Evolutionary conservation across 768 basidiomycete species (phyloP), one percentile per base, ranked within the genome.

Genomic region (Tricholoma furcatifolium): DNA sequence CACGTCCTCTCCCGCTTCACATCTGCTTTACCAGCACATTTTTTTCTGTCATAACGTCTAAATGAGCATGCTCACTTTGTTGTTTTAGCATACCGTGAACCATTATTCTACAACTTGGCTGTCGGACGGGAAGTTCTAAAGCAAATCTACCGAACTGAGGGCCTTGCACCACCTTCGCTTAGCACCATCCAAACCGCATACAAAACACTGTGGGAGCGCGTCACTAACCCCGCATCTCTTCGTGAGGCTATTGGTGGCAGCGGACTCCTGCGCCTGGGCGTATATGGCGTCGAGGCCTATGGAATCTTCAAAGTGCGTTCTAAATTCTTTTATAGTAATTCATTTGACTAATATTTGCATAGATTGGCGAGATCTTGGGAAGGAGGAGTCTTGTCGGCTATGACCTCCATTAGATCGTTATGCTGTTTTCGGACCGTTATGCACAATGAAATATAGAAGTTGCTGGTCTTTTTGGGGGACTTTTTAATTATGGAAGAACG

Each of bases 361-460:
- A 91, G 85, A 82, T 95, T 72, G 93, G 93, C 50, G 93, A 95
- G 71, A 94, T 94, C 52, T 61, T 94, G 55, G 91, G 91, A 8
- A 78, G 91, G 59, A 82, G 91, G 70, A 82, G 81, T 67, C 65
- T 93, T 35, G 75, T 94, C 61, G 92, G 91, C 32, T 93, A 93
- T 74, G 81, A 85, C 53, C 63, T 89, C 55, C 74, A 82, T 56
- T 81, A 78, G 70, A 43, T 15, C 17, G 32, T 9, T 34, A 39
- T 48, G n/a, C 36, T 24, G 18, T n/a, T 49, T 42, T 6, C 44
- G 18, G 50, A 51, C 44, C 45, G 11, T 21, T 50, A n/a, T 55
- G 21, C 41, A n/a, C 35, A 52, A 48, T 56, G 21, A 3, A 30
- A 52, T 34, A 51, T 53, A 57, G 56, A 57, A 44, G 42, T 51